A percentile compares a stretch with the other conserved stretches of the same genome.
These are phyloP conservation scores for Penstemon barbatus DNA, from an alignment of 257 asterid species.

Conservation along the genomic window DNA sequence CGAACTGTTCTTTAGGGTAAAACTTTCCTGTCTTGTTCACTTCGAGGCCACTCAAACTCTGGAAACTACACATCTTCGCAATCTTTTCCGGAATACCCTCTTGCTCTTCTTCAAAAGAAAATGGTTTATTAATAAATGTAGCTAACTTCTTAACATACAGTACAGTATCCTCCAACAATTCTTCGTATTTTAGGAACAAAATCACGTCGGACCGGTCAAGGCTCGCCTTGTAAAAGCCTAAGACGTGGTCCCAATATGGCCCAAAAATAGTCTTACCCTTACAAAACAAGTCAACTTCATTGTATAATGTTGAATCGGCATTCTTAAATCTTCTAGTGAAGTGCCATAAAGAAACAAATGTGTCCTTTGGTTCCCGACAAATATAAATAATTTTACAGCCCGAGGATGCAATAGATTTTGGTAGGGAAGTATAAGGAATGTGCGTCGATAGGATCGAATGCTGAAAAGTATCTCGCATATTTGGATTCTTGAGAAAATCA, in stretches of 20 bases:
- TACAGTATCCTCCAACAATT: conserved; percentile 15
- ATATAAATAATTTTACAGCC: conserved; percentile 20
- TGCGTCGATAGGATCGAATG: background rate
- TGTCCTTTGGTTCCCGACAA: conserved; percentile 32
- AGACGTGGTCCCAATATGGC: conserved; percentile 33
- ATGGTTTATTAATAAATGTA: conserved; percentile 19
- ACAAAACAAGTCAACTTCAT: conserved; percentile 13
- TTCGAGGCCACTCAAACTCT: conserved; percentile 1
- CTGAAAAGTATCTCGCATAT: background rate
- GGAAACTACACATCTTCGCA: conserved; percentile 15
- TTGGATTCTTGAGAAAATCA: background rate
- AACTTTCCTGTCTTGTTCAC: background rate
- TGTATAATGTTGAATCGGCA: background rate
- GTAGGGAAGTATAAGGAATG: background rate
- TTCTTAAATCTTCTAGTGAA: conserved; percentile 13
- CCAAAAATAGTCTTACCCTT: conserved; percentile 21
- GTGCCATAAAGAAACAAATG: conserved; percentile 19
- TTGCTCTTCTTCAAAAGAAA: conserved; percentile 26
- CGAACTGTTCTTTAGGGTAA: background rate
- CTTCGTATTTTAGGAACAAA: conserved; percentile 33
- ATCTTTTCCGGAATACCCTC: conserved; percentile 22
- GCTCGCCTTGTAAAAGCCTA: conserved; percentile 20
- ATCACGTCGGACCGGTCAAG: background rate
- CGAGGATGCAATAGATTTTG: conserved; percentile 3
- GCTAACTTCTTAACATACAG: conserved; percentile 19